Base-by-base conservation (phyloP, 2,329 filamentous ascomycete species). In the Elsinoe batatas region DNA sequence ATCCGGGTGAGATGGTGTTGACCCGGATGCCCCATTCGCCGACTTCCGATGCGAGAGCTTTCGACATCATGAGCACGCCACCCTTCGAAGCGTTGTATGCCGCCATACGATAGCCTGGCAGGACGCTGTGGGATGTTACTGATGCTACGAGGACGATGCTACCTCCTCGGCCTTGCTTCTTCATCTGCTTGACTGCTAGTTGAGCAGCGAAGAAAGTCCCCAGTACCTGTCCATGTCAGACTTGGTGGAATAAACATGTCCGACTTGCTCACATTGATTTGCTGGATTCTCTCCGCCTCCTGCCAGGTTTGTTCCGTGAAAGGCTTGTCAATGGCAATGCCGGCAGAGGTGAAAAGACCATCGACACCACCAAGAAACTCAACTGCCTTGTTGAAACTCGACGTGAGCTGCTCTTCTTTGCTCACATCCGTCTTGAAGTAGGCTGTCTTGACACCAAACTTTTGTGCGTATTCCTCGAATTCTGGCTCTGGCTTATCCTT, bases 81-180 rank as follows among this genome's bases (percentile, higher is more conserved):
- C 85, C 83, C 68, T 90, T 89, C 51, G 82, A 86, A 18, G 85
- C 79, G 64, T 89, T 90, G 73, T 89, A 89, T 7, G 83, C 84
- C 38, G 71, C 74, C 60, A 78, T 51, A 5, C 47, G 47, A 17
- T 51, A 51, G n/a, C 47, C 47, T 8, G 47, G 47, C 15, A 51
- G 47, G 13, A 51, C 47, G 18, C 47, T 76, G 55, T 76, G 69
- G 26, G 73, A 74, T 0, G 77, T 76, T 61, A 80, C 79, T 54
- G 76, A 78, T 0, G 77, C 77, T 0, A 80, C 74, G 3, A 80
- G 64, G 10, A 80, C 69, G 53, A 80, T 79, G 56, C 76, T 78
- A 0, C 77, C 77, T 18, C 47, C 47, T 4, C 33, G 32, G 33
- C 47, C 47, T 35, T 51, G 47, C 33, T 51, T 51, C 53, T 71